Base-by-base conservation (phyloP, 169 alveolate genomes). In the Eimeria falciformis region DNA sequence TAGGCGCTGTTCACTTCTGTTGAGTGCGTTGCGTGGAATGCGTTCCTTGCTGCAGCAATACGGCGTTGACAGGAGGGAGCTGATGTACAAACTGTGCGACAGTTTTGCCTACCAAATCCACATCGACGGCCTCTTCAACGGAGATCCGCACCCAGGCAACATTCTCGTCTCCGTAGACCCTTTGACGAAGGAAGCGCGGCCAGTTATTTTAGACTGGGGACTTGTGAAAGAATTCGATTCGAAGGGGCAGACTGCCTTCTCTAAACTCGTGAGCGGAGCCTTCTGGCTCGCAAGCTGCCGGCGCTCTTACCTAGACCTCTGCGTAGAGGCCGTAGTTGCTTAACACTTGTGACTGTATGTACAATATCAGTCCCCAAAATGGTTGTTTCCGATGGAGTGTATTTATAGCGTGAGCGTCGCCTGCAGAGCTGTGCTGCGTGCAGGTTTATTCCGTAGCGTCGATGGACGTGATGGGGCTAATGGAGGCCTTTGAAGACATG, bases 91-190 rank as follows among this genome's bases (percentile, higher is more conserved):
- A 53, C 71, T 95, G 17, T 93, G 96, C 92, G 96, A 95, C 92
- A 85, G 95, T 53, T 95, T 95, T 79, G 97, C 97, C 43, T 95
- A 95, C 69, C 97, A 94, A 56, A 93, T 95, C 5, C 97, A 95
- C 73, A 94, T 95, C 50, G 93, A 94, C 37, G 95, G 95, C 46
- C 88, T 93, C 1, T 89, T 93, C 91, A 88, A 93, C 83, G 94
- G 95, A 1, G 99, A 97, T 81, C 99, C 99, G 9, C 99, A 97
- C 69, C 99, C 99, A 21, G 99, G 99, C 2, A 97, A 97, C 94
- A 92, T 97, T n/a, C 94, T 96, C 65, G 97, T 97, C 27, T 95
- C 95, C 81, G 77, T 94, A 33, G 90, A 95, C 33, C 55, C 92
- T 33, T 43, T 12, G 18, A 91, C 89, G 40, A 91, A 69, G 23